Evolutionary conservation across 352 stramenopile species (phyloP).

Genomic region (Stramenopiles sp.): DNA sequence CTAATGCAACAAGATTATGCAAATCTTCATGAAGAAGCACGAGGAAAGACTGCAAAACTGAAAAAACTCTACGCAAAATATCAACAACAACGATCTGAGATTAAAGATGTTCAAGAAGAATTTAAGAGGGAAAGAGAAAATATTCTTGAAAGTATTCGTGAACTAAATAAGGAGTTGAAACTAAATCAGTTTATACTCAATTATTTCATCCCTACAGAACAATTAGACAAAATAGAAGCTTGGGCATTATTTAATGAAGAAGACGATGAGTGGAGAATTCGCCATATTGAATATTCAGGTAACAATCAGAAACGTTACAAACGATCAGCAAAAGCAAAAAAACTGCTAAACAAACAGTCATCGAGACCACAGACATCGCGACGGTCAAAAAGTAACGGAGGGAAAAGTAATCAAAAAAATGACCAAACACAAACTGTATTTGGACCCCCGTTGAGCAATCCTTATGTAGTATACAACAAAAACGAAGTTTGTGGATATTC

Average conservation of each 20-base stretch:
- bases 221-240: conserved; percentile 22
- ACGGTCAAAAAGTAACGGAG: too few species aligned
- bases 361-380: too few species aligned
- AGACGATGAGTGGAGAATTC: conserved; percentile 44
- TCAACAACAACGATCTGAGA: conserved; percentile 38
- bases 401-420: too few species aligned
- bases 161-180: conserved; percentile 62
- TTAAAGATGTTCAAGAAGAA: conserved; percentile 55
- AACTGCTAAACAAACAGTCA: too few species aligned
- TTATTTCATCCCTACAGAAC: conserved; percentile 34
- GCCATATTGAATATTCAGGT: conserved; percentile 24
- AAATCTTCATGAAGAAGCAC: conserved; percentile 47
- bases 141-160: conserved; percentile 64
- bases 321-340: too few species aligned
- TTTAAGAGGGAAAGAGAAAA: conserved; percentile 67
- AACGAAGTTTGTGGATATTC: too few species aligned
- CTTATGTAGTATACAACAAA: too few species aligned
- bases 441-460: too few species aligned
- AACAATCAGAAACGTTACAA: too few species aligned
- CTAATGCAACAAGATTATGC: conserved; percentile 52
- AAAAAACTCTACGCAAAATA: conserved; percentile 74
- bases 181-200: conserved; percentile 57
- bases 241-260: conserved; percentile 45
- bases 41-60: conserved; percentile 69
- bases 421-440: too few species aligned